Evolutionary conservation across 2,329 filamentous ascomycete species (phyloP).

Genomic region (Ilyonectria sp.): DNA sequence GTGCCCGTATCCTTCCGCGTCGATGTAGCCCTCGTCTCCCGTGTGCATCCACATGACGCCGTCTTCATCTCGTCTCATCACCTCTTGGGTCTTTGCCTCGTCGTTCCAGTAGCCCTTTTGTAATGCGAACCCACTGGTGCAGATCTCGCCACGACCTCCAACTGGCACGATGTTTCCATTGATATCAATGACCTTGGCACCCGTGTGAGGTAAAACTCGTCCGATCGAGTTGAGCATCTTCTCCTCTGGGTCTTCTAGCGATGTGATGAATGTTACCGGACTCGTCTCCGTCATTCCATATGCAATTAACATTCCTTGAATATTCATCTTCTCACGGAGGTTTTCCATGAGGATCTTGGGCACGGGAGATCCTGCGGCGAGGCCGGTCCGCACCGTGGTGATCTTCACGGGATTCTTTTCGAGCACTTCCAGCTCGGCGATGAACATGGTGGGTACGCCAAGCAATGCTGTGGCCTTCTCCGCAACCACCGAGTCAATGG

Average conservation of each 20-base stretch:
- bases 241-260: conserved; percentile 74
- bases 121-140: conserved; percentile 72
- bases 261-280: conserved; percentile 74
- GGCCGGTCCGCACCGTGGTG: conserved; percentile 68
- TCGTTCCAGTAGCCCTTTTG: conserved; percentile 78
- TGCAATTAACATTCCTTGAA: conserved; percentile 58
- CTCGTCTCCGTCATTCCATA: conserved; percentile 79
- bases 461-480: conserved; percentile 68
- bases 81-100: conserved; percentile 46
- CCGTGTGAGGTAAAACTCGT: conserved; percentile 71
- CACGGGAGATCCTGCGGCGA: conserved; percentile 76
- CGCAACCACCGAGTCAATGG: conserved; percentile 68
- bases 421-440: conserved; percentile 70
- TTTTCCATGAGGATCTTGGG: conserved; percentile 75
- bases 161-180: conserved; percentile 67
- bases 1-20: conserved; percentile 58
- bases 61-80: conserved; percentile 51
- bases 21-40: conserved; percentile 68
- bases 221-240: conserved; percentile 77
- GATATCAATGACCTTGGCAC: conserved; percentile 75
- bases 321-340: conserved; percentile 1
- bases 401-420: not conserved
- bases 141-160: conserved; percentile 73
- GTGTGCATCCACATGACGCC: conserved; percentile 68
- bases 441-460: conserved; percentile 78